phyloP scores from a whole-genome alignment of 441 rosid genomes.

The Metrosideros polymorpha region DNA sequence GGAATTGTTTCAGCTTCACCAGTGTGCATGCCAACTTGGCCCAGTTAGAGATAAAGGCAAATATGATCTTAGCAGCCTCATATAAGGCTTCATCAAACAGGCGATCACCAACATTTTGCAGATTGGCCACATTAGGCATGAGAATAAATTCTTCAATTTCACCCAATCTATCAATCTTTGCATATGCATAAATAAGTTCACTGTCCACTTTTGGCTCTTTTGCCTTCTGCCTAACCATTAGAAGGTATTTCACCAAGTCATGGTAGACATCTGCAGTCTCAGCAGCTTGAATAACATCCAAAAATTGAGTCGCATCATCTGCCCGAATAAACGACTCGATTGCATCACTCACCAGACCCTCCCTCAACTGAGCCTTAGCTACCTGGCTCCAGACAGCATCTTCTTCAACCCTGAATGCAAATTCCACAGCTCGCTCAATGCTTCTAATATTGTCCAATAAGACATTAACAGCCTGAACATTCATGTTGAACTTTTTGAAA shows the following conservation, averaged over 20 bases:
- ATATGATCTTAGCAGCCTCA: conserved; percentile 97
- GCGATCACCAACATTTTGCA: conserved; percentile 94
- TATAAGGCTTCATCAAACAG: conserved; percentile 79
- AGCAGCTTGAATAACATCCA: conserved; percentile 82
- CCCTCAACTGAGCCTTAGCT: conserved; percentile 94
- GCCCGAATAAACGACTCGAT: conserved; percentile 98
- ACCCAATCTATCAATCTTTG: conserved; percentile 88
- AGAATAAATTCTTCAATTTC: conserved; percentile 97
- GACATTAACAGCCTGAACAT: conserved; percentile 93
- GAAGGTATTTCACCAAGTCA: conserved; percentile 91
- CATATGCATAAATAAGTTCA: conserved; percentile 98
- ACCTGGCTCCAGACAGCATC: conserved; percentile 99
- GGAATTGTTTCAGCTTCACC: conserved; percentile 90
- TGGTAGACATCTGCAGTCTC: conserved; percentile 87
- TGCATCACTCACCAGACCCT: conserved; percentile 94
- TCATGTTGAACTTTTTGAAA: conserved; percentile 94
- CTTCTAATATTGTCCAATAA: conserved; percentile 76
- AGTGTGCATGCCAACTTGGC: conserved; percentile 95
- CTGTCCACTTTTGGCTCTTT: conserved; percentile 99
- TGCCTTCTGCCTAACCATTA: conserved; percentile 96
- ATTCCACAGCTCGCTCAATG: conserved; percentile 97
- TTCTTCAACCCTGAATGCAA: conserved; percentile 97
- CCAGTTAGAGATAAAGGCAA: conserved; percentile 97
- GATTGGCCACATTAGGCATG: conserved; percentile 97
- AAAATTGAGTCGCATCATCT: conserved; percentile 90